phyloP scores from a whole-genome alignment of 148 eudicot species.

The Rhododendron griersonianum region DNA sequence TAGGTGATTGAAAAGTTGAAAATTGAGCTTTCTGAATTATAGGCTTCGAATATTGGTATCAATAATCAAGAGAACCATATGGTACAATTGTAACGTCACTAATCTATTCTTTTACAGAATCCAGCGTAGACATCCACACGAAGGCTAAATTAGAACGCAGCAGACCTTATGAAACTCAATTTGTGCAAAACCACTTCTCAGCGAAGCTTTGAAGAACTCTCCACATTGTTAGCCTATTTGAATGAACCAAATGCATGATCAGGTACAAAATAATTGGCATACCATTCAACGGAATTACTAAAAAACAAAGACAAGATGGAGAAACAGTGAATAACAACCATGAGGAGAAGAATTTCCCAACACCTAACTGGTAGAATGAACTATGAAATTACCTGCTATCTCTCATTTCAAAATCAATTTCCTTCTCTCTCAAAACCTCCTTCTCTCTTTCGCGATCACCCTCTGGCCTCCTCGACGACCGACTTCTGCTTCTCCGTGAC shows the following conservation, averaged over 20 bases:
- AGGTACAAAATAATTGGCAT: background rate
- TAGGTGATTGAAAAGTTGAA: slow-evolving; percentile 14
- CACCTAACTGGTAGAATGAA: background rate
- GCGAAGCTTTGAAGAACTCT: slow-evolving; percentile 35
- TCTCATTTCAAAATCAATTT: slow-evolving; percentile 45
- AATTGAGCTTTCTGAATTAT: background rate
- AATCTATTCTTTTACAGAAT: background rate
- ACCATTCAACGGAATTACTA: background rate
- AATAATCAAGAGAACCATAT: background rate
- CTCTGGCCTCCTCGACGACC: slow-evolving; percentile 31
- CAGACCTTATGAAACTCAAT: slow-evolving; percentile 36
- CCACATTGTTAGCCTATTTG: slow-evolving; percentile 47
- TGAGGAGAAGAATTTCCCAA: background rate
- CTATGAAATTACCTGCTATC: slow-evolving; percentile 59
- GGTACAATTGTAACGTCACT: background rate
- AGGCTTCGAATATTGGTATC: background rate
- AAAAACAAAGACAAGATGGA: background rate
- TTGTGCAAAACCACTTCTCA: slow-evolving; percentile 37
- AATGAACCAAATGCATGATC: background rate
- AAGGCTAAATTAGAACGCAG: slow-evolving; percentile 21
- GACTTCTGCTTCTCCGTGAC: slow-evolving; percentile 22
- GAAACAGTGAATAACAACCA: background rate
- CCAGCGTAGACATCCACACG: background rate
- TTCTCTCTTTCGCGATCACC: slow-evolving; percentile 39
- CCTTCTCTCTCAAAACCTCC: slow-evolving; percentile 32